phyloP scores from a whole-genome alignment of 176 grass and related monocot genomes.

The Triticum urartu region DNA sequence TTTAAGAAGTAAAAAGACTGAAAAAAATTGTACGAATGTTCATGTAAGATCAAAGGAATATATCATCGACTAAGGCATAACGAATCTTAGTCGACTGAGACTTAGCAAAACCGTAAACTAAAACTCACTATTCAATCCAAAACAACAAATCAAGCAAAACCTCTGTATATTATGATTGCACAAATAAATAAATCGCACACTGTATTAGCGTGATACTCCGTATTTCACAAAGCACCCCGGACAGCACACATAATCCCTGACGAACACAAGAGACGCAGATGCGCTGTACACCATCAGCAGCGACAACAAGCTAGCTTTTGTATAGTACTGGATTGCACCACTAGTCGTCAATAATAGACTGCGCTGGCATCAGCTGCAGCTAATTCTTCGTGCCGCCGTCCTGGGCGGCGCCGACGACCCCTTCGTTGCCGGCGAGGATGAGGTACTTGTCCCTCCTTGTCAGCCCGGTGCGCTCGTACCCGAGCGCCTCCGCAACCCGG shows the following conservation, averaged over 20 bases:
- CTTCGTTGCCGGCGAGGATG: constrained; percentile 85
- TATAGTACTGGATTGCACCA: neutral
- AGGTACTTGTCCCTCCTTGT: constrained; percentile 94
- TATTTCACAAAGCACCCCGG: neutral
- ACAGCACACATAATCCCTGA: neutral
- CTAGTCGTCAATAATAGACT: neutral
- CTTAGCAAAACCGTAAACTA: too few relatives aligned
- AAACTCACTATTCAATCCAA: too few relatives aligned
- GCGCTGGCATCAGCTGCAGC: neutral
- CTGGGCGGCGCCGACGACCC: constrained; percentile 34
- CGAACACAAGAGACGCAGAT: neutral
- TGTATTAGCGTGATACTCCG: neutral
- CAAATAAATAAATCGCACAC: neutral
- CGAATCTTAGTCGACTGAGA: too few relatives aligned
- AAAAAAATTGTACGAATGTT: too few relatives aligned
- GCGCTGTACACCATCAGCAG: neutral
- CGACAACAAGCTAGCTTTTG: neutral
- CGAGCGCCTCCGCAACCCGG: constrained; percentile 50
- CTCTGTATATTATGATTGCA: neutral
- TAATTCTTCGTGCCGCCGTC: neutral
- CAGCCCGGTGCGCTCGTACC: constrained; percentile 62
- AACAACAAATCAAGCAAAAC: too few relatives aligned
- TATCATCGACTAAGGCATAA: too few relatives aligned
- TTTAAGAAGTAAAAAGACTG: too few relatives aligned
- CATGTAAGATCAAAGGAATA: too few relatives aligned